These are phyloP conservation scores for Aspergillus fischeri DNA, from an alignment of 2,329 filamentous ascomycete species.

Conservation along the genomic window DNA sequence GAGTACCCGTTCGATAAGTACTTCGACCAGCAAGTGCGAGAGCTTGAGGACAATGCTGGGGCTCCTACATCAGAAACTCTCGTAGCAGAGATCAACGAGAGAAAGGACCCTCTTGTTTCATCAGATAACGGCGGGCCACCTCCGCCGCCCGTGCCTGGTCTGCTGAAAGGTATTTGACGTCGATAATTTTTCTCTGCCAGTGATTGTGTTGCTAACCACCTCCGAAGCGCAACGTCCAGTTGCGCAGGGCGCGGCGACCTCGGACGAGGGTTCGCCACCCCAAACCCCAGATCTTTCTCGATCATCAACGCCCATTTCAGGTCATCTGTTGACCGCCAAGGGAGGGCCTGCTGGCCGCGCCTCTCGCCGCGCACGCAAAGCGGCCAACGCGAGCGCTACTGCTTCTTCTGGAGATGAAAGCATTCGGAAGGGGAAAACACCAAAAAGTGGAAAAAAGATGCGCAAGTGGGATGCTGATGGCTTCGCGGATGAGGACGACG, in stretches of 20 bases:
- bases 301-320: slow-evolving; percentile 65
- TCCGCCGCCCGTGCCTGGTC: slow-evolving; percentile 49
- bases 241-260: slow-evolving; percentile 44
- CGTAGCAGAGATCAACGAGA: slow-evolving; percentile 37
- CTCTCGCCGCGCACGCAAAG: slow-evolving; percentile 76
- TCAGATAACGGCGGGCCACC: slow-evolving; percentile 49
- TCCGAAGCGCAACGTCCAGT: slow-evolving; percentile 41
- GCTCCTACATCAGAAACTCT: slow-evolving; percentile 44
- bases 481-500: slow-evolving; percentile 75
- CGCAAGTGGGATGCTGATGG: slow-evolving; percentile 92
- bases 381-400: slow-evolving; percentile 46
- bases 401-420: slow-evolving; percentile 80
- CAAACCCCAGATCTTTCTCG: slow-evolving; percentile 72
- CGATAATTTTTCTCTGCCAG: not conserved
- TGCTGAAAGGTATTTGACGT: slow-evolving; percentile 43
- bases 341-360: slow-evolving; percentile 69
- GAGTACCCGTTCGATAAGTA: slow-evolving; percentile 87
- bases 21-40: slow-evolving; percentile 86
- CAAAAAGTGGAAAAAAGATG: slow-evolving; percentile 68
- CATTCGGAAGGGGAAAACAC: slow-evolving; percentile 54
- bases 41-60: slow-evolving; percentile 54
- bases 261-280: slow-evolving; percentile 66
- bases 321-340: slow-evolving; percentile 69
- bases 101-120: slow-evolving; percentile 44
- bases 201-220: slow-evolving; percentile 18